Conservation (phyloP, 208 protist genomes). For the Trypanosoma conorhini region DNA sequence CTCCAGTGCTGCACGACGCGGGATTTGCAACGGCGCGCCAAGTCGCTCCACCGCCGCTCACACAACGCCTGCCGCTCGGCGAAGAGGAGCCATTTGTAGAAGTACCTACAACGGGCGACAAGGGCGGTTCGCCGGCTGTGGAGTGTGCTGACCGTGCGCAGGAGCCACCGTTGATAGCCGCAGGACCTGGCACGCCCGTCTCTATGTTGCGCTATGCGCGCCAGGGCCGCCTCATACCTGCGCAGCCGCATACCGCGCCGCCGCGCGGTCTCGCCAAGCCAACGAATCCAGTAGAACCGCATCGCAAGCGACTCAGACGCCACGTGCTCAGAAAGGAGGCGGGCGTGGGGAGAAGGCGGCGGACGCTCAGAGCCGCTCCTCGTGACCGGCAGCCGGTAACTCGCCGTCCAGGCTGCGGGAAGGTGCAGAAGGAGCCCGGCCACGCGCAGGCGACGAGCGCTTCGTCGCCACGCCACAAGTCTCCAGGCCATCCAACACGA, state of each 20-base stretch:
- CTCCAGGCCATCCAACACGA: slow-evolving; percentile 7
- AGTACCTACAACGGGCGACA: slow-evolving; percentile 5
- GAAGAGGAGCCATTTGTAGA: slow-evolving; percentile 19
- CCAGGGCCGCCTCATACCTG: not conserved
- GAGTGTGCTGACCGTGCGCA: slow-evolving; percentile 2
- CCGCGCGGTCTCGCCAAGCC: not conserved
- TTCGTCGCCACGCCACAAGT: not conserved
- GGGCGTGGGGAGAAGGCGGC: no score
- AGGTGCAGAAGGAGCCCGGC: not conserved
- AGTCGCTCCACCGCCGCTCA: not conserved
- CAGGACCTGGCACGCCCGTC: not conserved
- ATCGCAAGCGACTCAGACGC: not conserved
- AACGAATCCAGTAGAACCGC: slow-evolving; percentile 18
- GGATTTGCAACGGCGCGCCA: not conserved
- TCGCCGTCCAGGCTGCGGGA: slow-evolving; percentile 1
- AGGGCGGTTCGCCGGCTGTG: not conserved
- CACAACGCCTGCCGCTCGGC: not conserved
- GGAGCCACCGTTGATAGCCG: slow-evolving; percentile 12
- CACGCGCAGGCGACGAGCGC: not conserved
- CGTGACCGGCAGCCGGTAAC: no score
- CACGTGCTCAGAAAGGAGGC: not conserved
- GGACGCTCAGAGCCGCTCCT: no score
- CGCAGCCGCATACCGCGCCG: slow-evolving; percentile 6
- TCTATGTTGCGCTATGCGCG: not conserved
- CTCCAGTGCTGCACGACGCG: not conserved